A percentile compares a stretch with the other conserved stretches of the same genome.
phyloP scores from a whole-genome alignment of 306 rosid genomes.

The Trifolium dubium region DNA sequence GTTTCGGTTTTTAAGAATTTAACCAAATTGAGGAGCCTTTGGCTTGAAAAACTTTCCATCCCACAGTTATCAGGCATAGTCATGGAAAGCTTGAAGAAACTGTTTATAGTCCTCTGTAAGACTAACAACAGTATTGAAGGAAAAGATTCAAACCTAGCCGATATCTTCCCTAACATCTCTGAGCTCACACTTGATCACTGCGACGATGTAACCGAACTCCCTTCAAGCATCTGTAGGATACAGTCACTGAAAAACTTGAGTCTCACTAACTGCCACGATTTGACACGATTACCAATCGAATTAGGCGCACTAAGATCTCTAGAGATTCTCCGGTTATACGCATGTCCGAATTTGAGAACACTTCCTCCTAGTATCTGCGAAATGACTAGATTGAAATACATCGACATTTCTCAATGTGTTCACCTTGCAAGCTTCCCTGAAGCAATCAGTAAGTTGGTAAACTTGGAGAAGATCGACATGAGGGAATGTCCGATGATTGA shows the following conservation, averaged over 20 bases:
- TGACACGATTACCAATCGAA: conserved; percentile 59
- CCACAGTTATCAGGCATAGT: conserved; percentile 58
- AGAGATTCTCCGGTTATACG: conserved; percentile 70
- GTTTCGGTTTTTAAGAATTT: conserved; percentile 56
- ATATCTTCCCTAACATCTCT: conserved; percentile 61
- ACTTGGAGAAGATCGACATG: conserved; percentile 88
- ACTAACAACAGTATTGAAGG: conserved; percentile 55
- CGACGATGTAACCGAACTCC: conserved; percentile 61
- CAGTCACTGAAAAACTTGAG: conserved; percentile 60
- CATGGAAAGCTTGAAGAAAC: conserved; percentile 53
- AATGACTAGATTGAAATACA: conserved; percentile 59
- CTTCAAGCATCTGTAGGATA: conserved; percentile 71
- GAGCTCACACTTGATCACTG: conserved; percentile 88
- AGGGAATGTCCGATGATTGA: conserved; percentile 73
- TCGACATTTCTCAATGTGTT: conserved; percentile 82
- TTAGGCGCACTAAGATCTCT: conserved; percentile 58
- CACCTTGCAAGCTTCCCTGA: conserved; percentile 62
- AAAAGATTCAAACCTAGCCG: conserved; percentile 42
- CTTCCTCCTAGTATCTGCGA: conserved; percentile 67
- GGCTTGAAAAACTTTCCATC: conserved; percentile 82
- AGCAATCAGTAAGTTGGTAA: conserved; percentile 56
- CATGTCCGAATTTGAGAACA: conserved; percentile 60
- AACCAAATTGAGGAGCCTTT: conserved; percentile 67
- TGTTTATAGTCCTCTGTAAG: conserved; percentile 75
- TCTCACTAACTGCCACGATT: conserved; percentile 79